phyloP scores from a whole-genome alignment of 1,284 basidiomycete species.

The Rhizopogon parksii region DNA sequence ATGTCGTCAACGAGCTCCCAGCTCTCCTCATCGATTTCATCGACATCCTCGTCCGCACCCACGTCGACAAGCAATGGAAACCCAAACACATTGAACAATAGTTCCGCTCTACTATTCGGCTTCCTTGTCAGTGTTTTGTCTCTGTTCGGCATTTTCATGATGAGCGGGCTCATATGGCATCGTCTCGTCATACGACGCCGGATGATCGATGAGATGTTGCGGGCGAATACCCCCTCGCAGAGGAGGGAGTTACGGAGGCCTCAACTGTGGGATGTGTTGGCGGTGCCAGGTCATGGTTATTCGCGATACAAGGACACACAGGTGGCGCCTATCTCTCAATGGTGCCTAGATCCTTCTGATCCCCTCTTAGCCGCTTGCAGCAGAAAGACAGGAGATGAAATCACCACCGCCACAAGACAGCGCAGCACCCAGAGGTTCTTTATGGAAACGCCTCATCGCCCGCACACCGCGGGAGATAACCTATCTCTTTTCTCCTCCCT shows the following conservation, averaged over 20 bases:
- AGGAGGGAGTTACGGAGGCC: slow-evolving; percentile 12
- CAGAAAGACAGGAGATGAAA: slow-evolving; percentile 4
- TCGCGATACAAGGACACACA: slow-evolving; percentile 17
- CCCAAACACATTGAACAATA: slow-evolving; percentile 1
- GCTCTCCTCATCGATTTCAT: slow-evolving; percentile 5
- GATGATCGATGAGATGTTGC: slow-evolving; percentile 20
- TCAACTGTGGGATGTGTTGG: slow-evolving; percentile 19
- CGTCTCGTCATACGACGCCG: slow-evolving; percentile 25
- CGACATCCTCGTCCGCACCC: neutral
- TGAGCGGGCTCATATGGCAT: slow-evolving; percentile 25
- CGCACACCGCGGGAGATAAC: slow-evolving; percentile 20
- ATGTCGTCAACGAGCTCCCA: slow-evolving; percentile 1
- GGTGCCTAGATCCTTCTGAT: neutral
- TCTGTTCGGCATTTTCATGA: slow-evolving; percentile 27
- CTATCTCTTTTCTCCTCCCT: slow-evolving; percentile 21
- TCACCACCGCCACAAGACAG: slow-evolving; percentile 1
- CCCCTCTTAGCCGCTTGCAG: slow-evolving; percentile 22
- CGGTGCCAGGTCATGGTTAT: slow-evolving; percentile 4
- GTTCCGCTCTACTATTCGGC: slow-evolving; percentile 27
- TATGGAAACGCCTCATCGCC: slow-evolving; percentile 19
- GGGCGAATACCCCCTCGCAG: neutral
- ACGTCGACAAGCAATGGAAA: neutral
- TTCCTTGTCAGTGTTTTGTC: slow-evolving; percentile 26
- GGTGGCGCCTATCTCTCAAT: slow-evolving; percentile 11
- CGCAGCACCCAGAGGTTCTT: slow-evolving; percentile 4